phyloP scores from a whole-genome alignment of 2,329 filamentous ascomycete species.

The Rhynchosporium graminicola region DNA sequence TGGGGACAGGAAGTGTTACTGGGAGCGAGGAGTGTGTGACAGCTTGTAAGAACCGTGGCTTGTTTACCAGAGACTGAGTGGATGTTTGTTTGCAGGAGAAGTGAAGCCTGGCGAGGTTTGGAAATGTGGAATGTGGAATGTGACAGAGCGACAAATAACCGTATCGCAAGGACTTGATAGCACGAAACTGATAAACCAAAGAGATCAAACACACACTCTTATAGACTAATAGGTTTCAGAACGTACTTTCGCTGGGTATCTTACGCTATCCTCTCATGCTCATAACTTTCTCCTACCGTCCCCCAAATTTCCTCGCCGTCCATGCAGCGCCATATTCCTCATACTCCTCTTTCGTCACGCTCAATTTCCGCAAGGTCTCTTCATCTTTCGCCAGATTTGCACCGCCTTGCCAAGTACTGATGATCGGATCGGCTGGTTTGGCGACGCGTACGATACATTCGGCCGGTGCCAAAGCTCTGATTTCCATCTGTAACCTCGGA shows the following conservation, averaged over 20 bases:
- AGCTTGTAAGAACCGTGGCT: conserved; percentile 19
- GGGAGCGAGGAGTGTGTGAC: conserved; percentile 45
- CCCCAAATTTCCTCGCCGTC: conserved; percentile 60
- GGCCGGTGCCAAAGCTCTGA: conserved; percentile 70
- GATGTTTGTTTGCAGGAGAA: neutral
- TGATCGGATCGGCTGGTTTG: conserved; percentile 70
- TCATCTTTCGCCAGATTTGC: conserved; percentile 71
- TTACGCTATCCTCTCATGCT: neutral
- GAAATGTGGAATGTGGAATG: neutral
- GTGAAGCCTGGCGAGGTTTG: neutral
- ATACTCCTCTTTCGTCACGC: conserved; percentile 69
- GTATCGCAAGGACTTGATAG: neutral
- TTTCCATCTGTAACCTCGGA: conserved; percentile 73
- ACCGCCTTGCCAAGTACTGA: conserved; percentile 84
- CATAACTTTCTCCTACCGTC: conserved; percentile 20
- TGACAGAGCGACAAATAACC: neutral
- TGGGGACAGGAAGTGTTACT: conserved; percentile 46
- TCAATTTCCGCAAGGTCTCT: conserved; percentile 62
- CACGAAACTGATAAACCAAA: too few species aligned
- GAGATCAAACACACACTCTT: too few species aligned
- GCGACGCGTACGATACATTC: conserved; percentile 78
- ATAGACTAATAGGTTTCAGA: too few species aligned
- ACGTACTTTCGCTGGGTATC: neutral
- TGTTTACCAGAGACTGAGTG: neutral
- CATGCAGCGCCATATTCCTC: neutral